Base-by-base conservation (phyloP, 2,329 filamentous ascomycete genomes). In the Chaetomium olivaceum region DNA sequence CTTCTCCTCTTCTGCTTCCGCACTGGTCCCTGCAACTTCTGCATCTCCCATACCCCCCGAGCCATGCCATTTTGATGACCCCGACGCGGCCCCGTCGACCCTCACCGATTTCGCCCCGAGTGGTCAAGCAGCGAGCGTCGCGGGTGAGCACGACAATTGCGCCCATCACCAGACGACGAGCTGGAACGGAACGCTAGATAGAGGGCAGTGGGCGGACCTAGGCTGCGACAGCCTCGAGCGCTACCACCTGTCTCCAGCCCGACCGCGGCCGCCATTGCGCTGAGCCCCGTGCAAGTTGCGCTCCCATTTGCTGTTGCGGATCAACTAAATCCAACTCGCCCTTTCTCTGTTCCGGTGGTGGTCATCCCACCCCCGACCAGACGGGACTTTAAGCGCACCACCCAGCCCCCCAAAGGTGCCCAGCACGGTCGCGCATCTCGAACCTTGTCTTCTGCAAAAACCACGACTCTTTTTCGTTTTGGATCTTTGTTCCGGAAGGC, bases 11-110 rank as follows among this genome's bases (percentile, higher is more conserved):
- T 64, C 62, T 54, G 63, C 66, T 69, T 65, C 61, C 61, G 57
- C 68, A 67, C 65, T 66, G 65, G 60, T 67, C 64, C 68, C 68
- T 67, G 62, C 62, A 64, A 62, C 56, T 36, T 58, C 16, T 65
- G 64, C 65, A 65, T 61, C 63, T 64, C 52, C 39, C 59, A 68
- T 51, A 36, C 54, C 59, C 61, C 46, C 58, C 67, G 70, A 72
- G 68, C 67, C 70, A 72, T 70, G 70, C 69, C 67, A 70, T 55
- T 72, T 73, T 72, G 68, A 73, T 71, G 72, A 64, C 66, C 55
- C 64, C 67, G 65, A 61, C 67, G 68, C 70, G 70, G 68, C 69
- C 67, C 64, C 68, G 67, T 68, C 71, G 68, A 69, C 69, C 68
- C 66, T 69, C 69, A 67, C 66, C 71, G 64, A 71, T 69, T 66